Evolutionary conservation across 225 moss, liverwort and hornwort species (phyloP).

Genomic region (Sphagnum tenellum): DNA sequence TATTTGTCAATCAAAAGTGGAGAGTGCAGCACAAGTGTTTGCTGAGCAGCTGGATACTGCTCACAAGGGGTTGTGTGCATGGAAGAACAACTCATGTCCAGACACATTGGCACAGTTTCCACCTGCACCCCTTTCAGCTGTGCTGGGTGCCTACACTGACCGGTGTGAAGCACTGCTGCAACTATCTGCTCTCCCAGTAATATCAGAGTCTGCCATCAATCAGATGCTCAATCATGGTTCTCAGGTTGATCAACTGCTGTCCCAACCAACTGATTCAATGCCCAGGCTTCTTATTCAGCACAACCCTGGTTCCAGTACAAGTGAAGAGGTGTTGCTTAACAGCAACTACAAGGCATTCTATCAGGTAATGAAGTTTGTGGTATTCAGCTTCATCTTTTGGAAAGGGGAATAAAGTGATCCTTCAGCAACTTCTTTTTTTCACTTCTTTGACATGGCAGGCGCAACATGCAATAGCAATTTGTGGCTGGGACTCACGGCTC

Average conservation of each 20-base stretch:
- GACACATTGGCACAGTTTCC: constrained; percentile 77
- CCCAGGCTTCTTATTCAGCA: constrained; percentile 23
- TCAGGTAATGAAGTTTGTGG: constrained; percentile 24
- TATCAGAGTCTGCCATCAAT: constrained; percentile 56
- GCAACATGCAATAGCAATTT: constrained; percentile 77
- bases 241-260: constrained; percentile 66
- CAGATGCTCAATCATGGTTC: constrained; percentile 45
- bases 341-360: constrained; percentile 47
- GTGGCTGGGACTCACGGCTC: constrained; percentile 93
- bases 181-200: constrained; percentile 81
- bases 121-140: constrained; percentile 56
- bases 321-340: constrained; percentile 36
- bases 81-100: constrained; percentile 87
- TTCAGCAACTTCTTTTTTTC: too few species aligned
- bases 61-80: constrained; percentile 79
- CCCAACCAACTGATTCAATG: constrained; percentile 42
- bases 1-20: constrained; percentile 18
- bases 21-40: constrained; percentile 60
- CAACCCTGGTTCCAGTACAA: constrained; percentile 35
- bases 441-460: constrained; percentile 26
- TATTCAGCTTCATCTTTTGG: too few species aligned
- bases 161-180: constrained; percentile 76
- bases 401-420: too few species aligned
- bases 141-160: constrained; percentile 55
- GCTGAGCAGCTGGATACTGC: constrained; percentile 82